A percentile compares a stretch with the other conserved stretches of the same genome.
Evolutionary conservation across 2,329 filamentous ascomycete genomes (phyloP).

Genomic region (Amesomyces nigricolor): DNA sequence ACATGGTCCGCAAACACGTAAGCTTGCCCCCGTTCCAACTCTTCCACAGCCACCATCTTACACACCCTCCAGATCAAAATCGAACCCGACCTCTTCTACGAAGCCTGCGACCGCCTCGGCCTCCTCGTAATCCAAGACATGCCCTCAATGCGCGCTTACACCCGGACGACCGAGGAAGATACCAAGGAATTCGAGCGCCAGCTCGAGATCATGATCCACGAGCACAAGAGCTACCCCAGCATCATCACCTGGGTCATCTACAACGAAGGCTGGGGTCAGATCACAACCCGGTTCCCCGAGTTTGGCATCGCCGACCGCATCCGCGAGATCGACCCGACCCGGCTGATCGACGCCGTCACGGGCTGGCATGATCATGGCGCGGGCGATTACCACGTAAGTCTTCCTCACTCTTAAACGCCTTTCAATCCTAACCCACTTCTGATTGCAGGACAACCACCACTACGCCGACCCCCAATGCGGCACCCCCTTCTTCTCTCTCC

Average conservation of each 20-base stretch:
- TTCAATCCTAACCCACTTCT: background rate
- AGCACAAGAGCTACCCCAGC: slow-evolving; percentile 59
- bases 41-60: too few relatives aligned
- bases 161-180: slow-evolving; percentile 43
- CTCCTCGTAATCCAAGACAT: slow-evolving; percentile 67
- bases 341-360: slow-evolving; percentile 56
- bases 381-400: slow-evolving; percentile 54
- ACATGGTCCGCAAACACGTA: slow-evolving; percentile 66
- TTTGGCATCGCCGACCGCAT: slow-evolving; percentile 50
- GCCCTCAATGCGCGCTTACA: slow-evolving; percentile 48
- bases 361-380: slow-evolving; percentile 66
- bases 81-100: slow-evolving; percentile 61
- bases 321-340: slow-evolving; percentile 53
- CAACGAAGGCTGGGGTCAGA: slow-evolving; percentile 67
- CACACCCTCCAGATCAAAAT: slow-evolving; percentile 53
- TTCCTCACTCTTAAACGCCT: too few relatives aligned
- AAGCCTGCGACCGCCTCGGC: slow-evolving; percentile 60
- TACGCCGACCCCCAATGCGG: slow-evolving; percentile 68
- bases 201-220: slow-evolving; percentile 54
- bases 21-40: slow-evolving; percentile 28
- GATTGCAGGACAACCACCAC: slow-evolving; percentile 66
- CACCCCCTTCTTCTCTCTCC: slow-evolving; percentile 58
- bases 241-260: slow-evolving; percentile 65
- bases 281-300: slow-evolving; percentile 49
- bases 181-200: slow-evolving; percentile 60